Base-by-base conservation (phyloP, 495 filamentous ascomycete genomes). In the Neurospora sp. region DNA sequence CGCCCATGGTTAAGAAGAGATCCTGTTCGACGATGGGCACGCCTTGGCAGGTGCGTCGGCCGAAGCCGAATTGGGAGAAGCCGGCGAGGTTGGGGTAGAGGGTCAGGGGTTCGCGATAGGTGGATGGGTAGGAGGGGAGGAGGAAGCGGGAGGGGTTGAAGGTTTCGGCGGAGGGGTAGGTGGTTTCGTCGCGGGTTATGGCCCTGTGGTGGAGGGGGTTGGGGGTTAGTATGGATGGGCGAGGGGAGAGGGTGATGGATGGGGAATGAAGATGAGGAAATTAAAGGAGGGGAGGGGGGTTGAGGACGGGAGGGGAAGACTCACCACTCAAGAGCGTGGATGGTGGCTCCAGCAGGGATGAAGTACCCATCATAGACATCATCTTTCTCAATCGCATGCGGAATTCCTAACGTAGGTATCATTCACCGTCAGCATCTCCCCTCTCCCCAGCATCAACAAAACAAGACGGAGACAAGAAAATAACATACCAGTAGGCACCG, bases 151-250 rank as follows among this genome's bases (percentile, higher is more conserved):
- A 80, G 10, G 88, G 88, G 70, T 84, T 81, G 80, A 90, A 91
- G n/a, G 79, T 74, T 39, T 91, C 88, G n/a, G 88, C 78, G 71
- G 89, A 84, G 0, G 89, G 89, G 71, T 90, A 92, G 18, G 83
- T 82, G 14, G 77, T 73, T 69, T 86, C 82, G 75, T 91, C 86
- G 69, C 89, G 85, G 39, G 88, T 86, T 74, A 92, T 91, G 46
- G 85, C 87, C 90, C 89, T 81, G 39, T 80, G 35, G 2, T n/a
- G 12, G 12, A 31, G 1, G 27, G 27, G 18, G 88, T 16, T 75
- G 74, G 53, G 82, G 31, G 59, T 72, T 69, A 39, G 72, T 70
- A 35, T 18, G 39, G 69, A 35, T 35, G 16, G 8, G 5, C 3
- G 38, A 46, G 35, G 48, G 8, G 22, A n/a, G 22, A n/a, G 40